A percentile compares a stretch with the other conserved stretches of the same genome.
Evolutionary conservation across 495 filamentous ascomycete species (phyloP).

Genomic region (Saxispiralis lemnorum): DNA sequence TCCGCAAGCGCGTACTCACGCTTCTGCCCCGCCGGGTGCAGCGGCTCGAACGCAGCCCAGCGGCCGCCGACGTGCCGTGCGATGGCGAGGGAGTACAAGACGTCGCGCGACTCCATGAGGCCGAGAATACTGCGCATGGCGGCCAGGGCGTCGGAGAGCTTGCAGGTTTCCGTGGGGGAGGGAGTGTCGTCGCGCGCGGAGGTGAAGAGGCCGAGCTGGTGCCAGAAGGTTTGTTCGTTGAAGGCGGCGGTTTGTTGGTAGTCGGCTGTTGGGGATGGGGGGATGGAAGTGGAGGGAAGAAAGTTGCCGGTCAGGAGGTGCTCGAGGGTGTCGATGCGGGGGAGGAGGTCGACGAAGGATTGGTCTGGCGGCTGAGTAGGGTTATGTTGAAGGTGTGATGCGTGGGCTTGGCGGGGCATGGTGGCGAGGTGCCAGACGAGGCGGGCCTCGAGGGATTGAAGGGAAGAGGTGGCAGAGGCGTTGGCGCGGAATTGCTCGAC

Average conservation of each 20-base stretch:
- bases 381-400: neutral
- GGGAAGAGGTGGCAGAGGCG: slow-evolving; percentile 7
- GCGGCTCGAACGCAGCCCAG: slow-evolving; percentile 41
- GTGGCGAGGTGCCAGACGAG: slow-evolving; percentile 24
- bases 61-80: slow-evolving; percentile 54
- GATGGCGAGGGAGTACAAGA: slow-evolving; percentile 74
- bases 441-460: slow-evolving; percentile 20
- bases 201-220: slow-evolving; percentile 52
- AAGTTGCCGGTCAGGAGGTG: slow-evolving; percentile 52
- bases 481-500: slow-evolving; percentile 35
- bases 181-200: slow-evolving; percentile 36
- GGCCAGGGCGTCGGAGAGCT: slow-evolving; percentile 45
- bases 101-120: slow-evolving; percentile 73
- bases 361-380: neutral
- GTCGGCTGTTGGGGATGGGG: slow-evolving; percentile 9
- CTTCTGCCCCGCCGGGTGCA: slow-evolving; percentile 37
- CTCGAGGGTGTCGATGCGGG: slow-evolving; percentile 57
- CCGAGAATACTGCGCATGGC: slow-evolving; percentile 52
- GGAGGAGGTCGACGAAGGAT: slow-evolving; percentile 32
- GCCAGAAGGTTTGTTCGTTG: slow-evolving; percentile 66
- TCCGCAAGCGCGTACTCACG: slow-evolving; percentile 44
- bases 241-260: slow-evolving; percentile 30
- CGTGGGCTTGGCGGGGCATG: slow-evolving; percentile 14
- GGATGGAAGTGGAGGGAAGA: slow-evolving; percentile 39
- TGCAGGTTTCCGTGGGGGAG: slow-evolving; percentile 32